Percentiles rank a stretch among this genome's conserved stretches.
Conservation (phyloP, 2,329 filamentous ascomycete genomes). For the Pseudogymnoascus sp. region DNA sequence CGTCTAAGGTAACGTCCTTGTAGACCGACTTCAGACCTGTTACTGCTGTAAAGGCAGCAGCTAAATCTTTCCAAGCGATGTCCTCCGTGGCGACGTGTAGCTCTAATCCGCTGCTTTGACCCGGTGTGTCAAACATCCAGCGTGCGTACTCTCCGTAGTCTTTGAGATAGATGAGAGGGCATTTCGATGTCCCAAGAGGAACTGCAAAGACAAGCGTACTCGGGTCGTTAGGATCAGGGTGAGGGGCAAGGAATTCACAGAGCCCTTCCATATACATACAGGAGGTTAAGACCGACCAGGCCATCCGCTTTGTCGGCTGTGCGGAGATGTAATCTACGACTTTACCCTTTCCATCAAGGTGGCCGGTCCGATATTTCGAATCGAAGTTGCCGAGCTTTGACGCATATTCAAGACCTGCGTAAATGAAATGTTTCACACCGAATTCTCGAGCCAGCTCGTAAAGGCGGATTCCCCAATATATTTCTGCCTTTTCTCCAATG, state of each 20-base stretch:
- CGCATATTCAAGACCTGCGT: constrained; percentile 33
- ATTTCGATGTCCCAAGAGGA: constrained; percentile 16
- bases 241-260: constrained; percentile 18
- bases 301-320: constrained; percentile 15
- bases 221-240: constrained; percentile 12
- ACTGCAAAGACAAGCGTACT: constrained; percentile 15
- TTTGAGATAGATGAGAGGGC: constrained; percentile 21
- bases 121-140: constrained; percentile 25
- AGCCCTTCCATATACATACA: constrained; percentile 29
- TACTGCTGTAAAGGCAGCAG: constrained; percentile 15
- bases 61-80: constrained; percentile 18
- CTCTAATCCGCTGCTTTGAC: constrained; percentile 20
- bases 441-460: constrained; percentile 26
- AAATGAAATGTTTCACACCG: constrained; percentile 28
- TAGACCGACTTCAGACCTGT: constrained; percentile 19
- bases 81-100: constrained; percentile 22
- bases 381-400: constrained; percentile 33
- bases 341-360: constrained; percentile 35
- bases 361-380: constrained; percentile 31
- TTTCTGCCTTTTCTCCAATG: constrained; percentile 28
- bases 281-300: constrained; percentile 24
- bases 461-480: constrained; percentile 32
- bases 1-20: constrained; percentile 17
- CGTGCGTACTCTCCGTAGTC: constrained; percentile 23
- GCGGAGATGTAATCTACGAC: constrained; percentile 23